Percentiles rank a stretch among this genome's conserved stretches.
phyloP scores from a whole-genome alignment of 208 protist species.

The Trypanosomatidae sp. region DNA sequence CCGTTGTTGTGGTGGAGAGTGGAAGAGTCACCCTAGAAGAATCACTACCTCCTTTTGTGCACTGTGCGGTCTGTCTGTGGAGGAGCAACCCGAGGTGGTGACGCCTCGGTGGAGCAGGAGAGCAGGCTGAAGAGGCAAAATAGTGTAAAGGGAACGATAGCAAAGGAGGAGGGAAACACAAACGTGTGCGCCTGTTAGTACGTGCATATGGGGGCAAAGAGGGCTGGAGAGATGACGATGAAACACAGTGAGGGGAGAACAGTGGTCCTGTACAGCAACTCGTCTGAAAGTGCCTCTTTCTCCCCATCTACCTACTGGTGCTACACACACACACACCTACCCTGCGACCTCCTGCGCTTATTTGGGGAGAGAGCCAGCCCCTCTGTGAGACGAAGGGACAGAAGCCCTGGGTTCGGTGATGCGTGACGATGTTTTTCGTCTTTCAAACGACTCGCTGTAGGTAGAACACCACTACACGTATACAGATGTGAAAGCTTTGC shows the following conservation, averaged over 20 bases:
- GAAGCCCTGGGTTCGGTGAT: neutral
- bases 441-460: neutral
- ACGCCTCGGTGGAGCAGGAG: neutral
- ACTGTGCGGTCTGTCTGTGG: neutral
- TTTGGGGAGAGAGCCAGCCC: neutral
- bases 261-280: neutral
- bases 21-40: too few species aligned
- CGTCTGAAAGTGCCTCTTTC: neutral
- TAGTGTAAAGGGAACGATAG: neutral
- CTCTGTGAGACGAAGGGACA: neutral
- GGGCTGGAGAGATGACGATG: neutral
- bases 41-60: neutral
- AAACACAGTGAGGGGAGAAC: neutral
- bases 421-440: neutral
- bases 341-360: neutral
- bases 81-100: neutral
- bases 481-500: neutral
- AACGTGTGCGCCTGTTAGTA: neutral
- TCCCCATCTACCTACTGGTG: neutral
- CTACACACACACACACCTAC: too few species aligned
- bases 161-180: neutral
- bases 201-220: neutral
- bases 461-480: neutral
- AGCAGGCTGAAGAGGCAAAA: slow-evolving; percentile 5
- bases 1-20: neutral